Evolutionary conservation across 305 asterid species (phyloP).

Genomic region (Andrographis paniculata): DNA sequence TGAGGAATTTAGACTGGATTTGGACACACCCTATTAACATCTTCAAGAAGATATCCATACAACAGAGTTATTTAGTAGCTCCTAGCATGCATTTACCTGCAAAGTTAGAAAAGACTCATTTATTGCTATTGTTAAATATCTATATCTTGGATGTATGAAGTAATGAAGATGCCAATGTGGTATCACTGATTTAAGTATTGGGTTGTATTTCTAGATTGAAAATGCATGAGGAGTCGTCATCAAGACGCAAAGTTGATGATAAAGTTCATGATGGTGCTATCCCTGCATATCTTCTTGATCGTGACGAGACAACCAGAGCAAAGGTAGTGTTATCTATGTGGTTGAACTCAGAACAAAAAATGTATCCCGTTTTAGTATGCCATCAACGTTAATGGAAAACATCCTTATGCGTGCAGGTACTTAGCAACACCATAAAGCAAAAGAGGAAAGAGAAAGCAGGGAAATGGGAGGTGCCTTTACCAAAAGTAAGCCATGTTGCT

Average conservation of each 20-base stretch:
- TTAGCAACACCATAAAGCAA: conserved; percentile 94
- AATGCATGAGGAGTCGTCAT: conserved; percentile 87
- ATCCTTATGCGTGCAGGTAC: conserved; percentile 41
- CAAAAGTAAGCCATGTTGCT: conserved; percentile 50
- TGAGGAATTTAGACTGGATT: no score
- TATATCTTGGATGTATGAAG: neutral
- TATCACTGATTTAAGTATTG: neutral
- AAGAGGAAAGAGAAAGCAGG: conserved; percentile 98
- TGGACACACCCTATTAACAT: no score
- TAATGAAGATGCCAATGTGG: neutral
- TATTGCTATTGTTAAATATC: neutral
- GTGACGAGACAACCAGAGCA: conserved; percentile 88
- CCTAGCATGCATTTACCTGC: no score
- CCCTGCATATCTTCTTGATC: conserved; percentile 97
- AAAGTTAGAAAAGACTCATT: no score
- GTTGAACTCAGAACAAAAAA: neutral
- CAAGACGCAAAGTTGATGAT: conserved; percentile 83
- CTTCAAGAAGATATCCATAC: no score
- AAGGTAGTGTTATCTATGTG: conserved; percentile 39
- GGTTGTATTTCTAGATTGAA: conserved; percentile 39
- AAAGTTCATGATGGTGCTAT: conserved; percentile 81
- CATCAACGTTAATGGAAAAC: neutral
- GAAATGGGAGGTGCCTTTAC: conserved; percentile 97
- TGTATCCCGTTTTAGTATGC: neutral
- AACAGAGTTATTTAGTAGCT: no score